phyloP scores from a whole-genome alignment of 2,329 filamentous ascomycete genomes.

The Ustilaginoidea virens region DNA sequence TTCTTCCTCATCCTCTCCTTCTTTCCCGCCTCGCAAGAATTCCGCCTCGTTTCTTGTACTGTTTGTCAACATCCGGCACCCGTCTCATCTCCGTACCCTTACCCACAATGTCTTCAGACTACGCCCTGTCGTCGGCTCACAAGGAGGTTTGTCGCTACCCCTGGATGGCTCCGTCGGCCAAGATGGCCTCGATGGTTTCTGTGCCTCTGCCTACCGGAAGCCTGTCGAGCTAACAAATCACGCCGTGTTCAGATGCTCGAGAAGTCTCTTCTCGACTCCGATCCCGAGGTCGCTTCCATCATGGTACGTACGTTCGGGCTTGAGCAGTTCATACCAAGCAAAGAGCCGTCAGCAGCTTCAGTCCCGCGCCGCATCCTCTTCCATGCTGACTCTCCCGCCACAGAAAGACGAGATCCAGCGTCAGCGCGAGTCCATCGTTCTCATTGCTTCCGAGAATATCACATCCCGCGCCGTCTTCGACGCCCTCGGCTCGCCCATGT shows the following conservation, averaged over 20 bases:
- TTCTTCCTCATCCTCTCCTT: conserved; percentile 1
- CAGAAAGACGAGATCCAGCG: conserved; percentile 88
- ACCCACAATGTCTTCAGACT: conserved; percentile 27
- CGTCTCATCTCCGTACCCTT: conserved; percentile 1
- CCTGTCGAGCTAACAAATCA: conserved; percentile 1
- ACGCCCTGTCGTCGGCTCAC: conserved; percentile 38
- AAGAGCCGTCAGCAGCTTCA: no score
- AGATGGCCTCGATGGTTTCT: no score
- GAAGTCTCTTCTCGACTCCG: conserved; percentile 79
- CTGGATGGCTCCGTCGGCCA: no score
- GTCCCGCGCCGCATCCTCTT: background rate
- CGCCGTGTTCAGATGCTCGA: conserved; percentile 65
- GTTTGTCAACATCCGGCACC: conserved; percentile 1
- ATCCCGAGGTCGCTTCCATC: conserved; percentile 89
- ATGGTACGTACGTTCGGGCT: conserved; percentile 57
- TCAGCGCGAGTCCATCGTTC: conserved; percentile 94
- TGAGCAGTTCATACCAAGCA: no score
- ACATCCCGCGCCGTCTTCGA: conserved; percentile 97
- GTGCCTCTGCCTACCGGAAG: background rate
- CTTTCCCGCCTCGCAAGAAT: background rate
- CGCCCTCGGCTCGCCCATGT: conserved; percentile 86
- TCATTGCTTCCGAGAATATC: conserved; percentile 98
- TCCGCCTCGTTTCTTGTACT: background rate
- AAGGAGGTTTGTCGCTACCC: conserved; percentile 33
- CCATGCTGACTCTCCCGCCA: conserved; percentile 15